Percentiles rank a stretch among this genome's conserved stretches.
phyloP scores from a whole-genome alignment of 1,139 yeast genomes.

The Pneumocystis jirovecii region DNA sequence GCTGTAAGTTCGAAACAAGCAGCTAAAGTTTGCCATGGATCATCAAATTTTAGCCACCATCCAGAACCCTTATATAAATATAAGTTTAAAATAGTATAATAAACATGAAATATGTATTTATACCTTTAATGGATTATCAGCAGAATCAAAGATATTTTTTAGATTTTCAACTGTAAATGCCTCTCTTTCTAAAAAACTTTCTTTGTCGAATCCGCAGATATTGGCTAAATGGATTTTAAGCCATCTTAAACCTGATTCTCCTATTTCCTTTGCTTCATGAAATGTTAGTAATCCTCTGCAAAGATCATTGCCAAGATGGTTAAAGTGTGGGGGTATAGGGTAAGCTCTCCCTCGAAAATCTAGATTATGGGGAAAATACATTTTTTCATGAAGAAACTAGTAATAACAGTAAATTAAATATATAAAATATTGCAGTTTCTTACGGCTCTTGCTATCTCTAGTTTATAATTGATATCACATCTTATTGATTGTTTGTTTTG shows the following conservation, averaged over 20 bases:
- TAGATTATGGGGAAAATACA: conserved; percentile 83
- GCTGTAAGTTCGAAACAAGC: conserved; percentile 66
- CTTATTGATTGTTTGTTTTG: conserved; percentile 67
- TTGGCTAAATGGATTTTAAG: conserved; percentile 81
- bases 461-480: conserved; percentile 83
- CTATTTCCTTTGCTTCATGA: conserved; percentile 77
- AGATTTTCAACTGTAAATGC: conserved; percentile 55
- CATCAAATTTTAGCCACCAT: conserved; percentile 82
- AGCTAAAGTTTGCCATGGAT: conserved; percentile 91
- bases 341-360: conserved; percentile 96
- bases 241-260: conserved; percentile 68
- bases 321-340: conserved; percentile 68
- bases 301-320: conserved; percentile 82
- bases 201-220: conserved; percentile 75
- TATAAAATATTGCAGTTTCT: not conserved
- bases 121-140: conserved; percentile 45
- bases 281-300: conserved; percentile 72
- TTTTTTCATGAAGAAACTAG: conserved; percentile 50
- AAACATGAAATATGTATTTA: conserved; percentile 1
- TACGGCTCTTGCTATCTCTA: conserved; percentile 81
- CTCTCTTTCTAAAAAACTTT: conserved; percentile 60
- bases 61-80: conserved; percentile 25
- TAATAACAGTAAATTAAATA: not conserved
- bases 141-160: conserved; percentile 49
- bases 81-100: not conserved